Conservation (phyloP, 176 grass and related monocot species). For the Guadua angustifolia region DNA sequence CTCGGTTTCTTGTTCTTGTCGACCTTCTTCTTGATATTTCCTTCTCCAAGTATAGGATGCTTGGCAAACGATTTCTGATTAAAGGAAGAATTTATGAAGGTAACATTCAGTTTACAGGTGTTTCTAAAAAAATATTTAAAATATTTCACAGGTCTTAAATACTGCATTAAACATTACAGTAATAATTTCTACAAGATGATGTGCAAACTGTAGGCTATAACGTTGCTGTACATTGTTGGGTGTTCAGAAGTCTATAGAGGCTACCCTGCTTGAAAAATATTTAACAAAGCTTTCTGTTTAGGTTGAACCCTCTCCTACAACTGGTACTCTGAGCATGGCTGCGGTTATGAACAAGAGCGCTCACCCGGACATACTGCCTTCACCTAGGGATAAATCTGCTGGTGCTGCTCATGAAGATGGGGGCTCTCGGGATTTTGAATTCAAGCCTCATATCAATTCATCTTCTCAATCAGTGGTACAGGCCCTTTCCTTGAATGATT, state of each 20-base stretch:
- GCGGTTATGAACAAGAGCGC: slow-evolving; percentile 69
- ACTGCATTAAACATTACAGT: background rate
- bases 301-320: slow-evolving; percentile 98
- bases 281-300: slow-evolving; percentile 52
- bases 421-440: slow-evolving; percentile 73
- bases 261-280: slow-evolving; percentile 25
- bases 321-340: slow-evolving; percentile 83
- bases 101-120: background rate
- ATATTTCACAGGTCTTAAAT: background rate
- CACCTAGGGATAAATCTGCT: slow-evolving; percentile 58
- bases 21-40: background rate
- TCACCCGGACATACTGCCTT: slow-evolving; percentile 52
- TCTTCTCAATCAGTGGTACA: slow-evolving; percentile 54
- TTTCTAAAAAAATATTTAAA: slow-evolving; percentile 10
- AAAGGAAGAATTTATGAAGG: background rate
- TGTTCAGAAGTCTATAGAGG: slow-evolving; percentile 14
- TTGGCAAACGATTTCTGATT: slow-evolving; percentile 22
- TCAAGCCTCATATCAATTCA: slow-evolving; percentile 67
- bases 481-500: slow-evolving; percentile 25
- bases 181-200: slow-evolving; percentile 7
- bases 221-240: background rate
- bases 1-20: slow-evolving; percentile 18
- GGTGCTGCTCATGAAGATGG: slow-evolving; percentile 51
- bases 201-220: background rate
- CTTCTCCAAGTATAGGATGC: background rate